Conservation (phyloP, 495 filamentous ascomycete species). For the Trichoderma reesei region DNA sequence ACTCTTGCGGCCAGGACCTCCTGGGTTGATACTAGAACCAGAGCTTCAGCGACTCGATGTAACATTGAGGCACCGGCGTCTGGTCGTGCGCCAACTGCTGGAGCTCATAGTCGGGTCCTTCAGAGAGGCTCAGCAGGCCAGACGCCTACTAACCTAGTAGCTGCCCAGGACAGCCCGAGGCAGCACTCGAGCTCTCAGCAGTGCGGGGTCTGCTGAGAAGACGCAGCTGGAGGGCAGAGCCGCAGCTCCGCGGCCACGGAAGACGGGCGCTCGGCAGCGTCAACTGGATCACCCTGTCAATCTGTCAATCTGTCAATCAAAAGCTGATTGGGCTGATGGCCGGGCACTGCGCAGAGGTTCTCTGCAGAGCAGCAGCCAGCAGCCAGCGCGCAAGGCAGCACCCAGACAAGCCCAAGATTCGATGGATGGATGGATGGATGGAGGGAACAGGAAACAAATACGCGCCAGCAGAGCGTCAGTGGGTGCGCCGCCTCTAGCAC, state of each 20-base stretch:
- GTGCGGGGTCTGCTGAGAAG: conserved; percentile 1
- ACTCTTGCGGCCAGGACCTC: no score
- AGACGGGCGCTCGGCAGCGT: no score
- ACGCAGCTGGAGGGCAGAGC: background rate
- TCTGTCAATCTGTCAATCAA: no score
- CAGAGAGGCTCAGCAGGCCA: no score
- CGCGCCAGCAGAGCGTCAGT: background rate
- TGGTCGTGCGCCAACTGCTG: background rate
- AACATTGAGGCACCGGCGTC: background rate
- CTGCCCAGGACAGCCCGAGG: background rate
- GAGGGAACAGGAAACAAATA: background rate
- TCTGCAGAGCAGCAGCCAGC: no score
- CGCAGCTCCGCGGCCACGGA: no score
- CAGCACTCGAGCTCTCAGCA: background rate
- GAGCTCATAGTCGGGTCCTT: background rate
- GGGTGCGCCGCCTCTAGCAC: background rate
- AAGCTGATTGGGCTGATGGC: background rate
- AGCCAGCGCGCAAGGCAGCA: no score
- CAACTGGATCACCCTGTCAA: no score
- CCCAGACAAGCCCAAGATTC: no score
- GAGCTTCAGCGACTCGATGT: no score
- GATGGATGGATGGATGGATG: no score
- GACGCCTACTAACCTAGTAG: background rate
- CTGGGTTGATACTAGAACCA: no score
- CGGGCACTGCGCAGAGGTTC: background rate